phyloP scores from a whole-genome alignment of 257 asterid species.

The Forsythia viridissima region DNA sequence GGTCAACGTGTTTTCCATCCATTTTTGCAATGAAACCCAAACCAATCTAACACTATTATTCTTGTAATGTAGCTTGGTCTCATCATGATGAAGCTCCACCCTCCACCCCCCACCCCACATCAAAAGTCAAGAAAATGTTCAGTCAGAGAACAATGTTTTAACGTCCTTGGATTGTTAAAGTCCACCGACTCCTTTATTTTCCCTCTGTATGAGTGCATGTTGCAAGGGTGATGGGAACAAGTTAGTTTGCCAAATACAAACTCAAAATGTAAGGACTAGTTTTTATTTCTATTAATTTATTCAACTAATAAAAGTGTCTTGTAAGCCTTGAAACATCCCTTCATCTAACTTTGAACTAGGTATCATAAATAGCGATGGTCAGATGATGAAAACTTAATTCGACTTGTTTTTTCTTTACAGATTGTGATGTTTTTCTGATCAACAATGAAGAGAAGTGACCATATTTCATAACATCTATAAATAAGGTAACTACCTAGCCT shows the following conservation, averaged over 20 bases:
- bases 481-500: background rate
- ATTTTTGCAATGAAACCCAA: too few relatives aligned
- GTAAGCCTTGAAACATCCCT: background rate
- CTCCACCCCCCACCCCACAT: too few relatives aligned
- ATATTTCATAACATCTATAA: background rate
- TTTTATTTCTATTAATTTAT: background rate
- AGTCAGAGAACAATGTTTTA: too few relatives aligned
- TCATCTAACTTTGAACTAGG: background rate
- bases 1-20: too few relatives aligned
- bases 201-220: background rate
- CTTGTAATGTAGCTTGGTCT: too few relatives aligned
- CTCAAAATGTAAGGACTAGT: background rate
- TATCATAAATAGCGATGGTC: background rate
- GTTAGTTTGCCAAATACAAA: background rate
- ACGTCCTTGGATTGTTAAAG: too few relatives aligned
- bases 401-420: background rate
- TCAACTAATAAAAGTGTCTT: background rate
- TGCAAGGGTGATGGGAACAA: background rate
- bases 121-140: too few relatives aligned
- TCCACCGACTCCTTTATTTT: background rate
- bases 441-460: slow-evolving; percentile 1
- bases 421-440: background rate
- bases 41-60: too few relatives aligned
- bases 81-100: too few relatives aligned
- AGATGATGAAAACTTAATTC: background rate